Percentiles rank a stretch among this genome's conserved stretches.
phyloP scores from a whole-genome alignment of 441 rosid genomes.

The Pelargonium citronellum region DNA sequence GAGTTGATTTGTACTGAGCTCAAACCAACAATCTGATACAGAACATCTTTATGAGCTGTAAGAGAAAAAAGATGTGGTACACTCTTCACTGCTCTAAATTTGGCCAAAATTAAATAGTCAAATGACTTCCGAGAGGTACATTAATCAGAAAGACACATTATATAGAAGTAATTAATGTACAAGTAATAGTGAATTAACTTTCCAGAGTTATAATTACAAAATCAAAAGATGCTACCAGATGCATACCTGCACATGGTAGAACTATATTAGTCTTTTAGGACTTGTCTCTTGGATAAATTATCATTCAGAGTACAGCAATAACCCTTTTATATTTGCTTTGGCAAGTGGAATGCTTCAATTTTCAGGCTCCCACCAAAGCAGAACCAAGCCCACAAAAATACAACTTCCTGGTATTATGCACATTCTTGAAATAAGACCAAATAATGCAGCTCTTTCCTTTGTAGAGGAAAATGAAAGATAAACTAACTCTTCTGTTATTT shows the following conservation, averaged over 20 bases:
- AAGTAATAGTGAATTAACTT: conserved; percentile 6
- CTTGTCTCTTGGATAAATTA: conserved; percentile 11
- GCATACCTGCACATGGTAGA: conserved; percentile 15
- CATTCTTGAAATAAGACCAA: conserved; percentile 16
- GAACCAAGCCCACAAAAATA: conserved; percentile 9
- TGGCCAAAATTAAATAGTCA: neutral
- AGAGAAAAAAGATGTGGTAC: neutral
- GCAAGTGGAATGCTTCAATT: conserved; percentile 14
- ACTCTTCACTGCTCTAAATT: neutral
- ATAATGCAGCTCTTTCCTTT: conserved; percentile 12
- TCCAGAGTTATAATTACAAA: conserved; percentile 15
- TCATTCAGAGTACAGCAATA: conserved; percentile 19
- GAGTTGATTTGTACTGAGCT: neutral
- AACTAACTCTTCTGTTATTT: conserved; percentile 17
- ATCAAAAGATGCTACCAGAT: conserved; percentile 17
- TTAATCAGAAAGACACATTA: neutral
- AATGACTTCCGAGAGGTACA: conserved; percentile 8
- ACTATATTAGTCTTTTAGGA: neutral
- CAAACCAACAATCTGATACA: neutral
- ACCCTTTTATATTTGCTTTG: conserved; percentile 15
- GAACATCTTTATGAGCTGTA: neutral
- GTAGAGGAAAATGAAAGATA: conserved; percentile 11
- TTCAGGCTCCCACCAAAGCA: conserved; percentile 13
- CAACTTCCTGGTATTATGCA: neutral
- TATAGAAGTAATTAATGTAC: neutral